These are phyloP conservation scores for Ophiostoma sp. DNA, from an alignment of 2,329 filamentous ascomycete species.

Conservation along the genomic window DNA sequence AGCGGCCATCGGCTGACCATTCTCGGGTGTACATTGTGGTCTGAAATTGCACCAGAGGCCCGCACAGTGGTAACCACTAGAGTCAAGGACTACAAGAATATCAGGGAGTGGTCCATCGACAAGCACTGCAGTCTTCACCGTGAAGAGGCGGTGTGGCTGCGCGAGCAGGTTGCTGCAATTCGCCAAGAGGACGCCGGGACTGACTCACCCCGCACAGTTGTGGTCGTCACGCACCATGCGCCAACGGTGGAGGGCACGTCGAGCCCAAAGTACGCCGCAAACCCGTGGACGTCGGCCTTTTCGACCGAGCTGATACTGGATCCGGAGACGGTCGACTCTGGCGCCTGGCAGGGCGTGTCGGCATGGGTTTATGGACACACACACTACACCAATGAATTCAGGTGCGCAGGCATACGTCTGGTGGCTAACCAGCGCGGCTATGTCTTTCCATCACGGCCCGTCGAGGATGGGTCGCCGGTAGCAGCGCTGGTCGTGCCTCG, in stretches of 20 bases:
- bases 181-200: not conserved
- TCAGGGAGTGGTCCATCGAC: slow-evolving; percentile 45
- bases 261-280: slow-evolving; percentile 30
- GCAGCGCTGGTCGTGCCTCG: not conserved
- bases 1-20: slow-evolving; percentile 30
- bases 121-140: slow-evolving; percentile 45
- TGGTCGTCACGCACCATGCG: slow-evolving; percentile 54
- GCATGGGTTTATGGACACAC: slow-evolving; percentile 49
- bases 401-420: slow-evolving; percentile 31
- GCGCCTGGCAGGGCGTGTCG: slow-evolving; percentile 23
- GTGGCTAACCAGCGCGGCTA: slow-evolving; percentile 41
- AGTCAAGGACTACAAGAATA: slow-evolving; percentile 50
- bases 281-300: slow-evolving; percentile 45
- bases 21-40: slow-evolving; percentile 56
- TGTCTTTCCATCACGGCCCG: slow-evolving; percentile 9
- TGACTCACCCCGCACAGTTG: slow-evolving; percentile 28
- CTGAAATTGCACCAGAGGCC: slow-evolving; percentile 40
- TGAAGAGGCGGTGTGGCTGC: slow-evolving; percentile 43
- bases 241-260: slow-evolving; percentile 41
- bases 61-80: slow-evolving; percentile 38
- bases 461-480: not conserved
- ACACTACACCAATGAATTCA: slow-evolving; percentile 40
- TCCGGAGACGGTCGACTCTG: slow-evolving; percentile 29
- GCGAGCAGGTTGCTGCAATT: not conserved
- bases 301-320: slow-evolving; percentile 42